Conservation (phyloP, 2,329 filamentous ascomycete genomes). For the Penicillium hesseltinei region DNA sequence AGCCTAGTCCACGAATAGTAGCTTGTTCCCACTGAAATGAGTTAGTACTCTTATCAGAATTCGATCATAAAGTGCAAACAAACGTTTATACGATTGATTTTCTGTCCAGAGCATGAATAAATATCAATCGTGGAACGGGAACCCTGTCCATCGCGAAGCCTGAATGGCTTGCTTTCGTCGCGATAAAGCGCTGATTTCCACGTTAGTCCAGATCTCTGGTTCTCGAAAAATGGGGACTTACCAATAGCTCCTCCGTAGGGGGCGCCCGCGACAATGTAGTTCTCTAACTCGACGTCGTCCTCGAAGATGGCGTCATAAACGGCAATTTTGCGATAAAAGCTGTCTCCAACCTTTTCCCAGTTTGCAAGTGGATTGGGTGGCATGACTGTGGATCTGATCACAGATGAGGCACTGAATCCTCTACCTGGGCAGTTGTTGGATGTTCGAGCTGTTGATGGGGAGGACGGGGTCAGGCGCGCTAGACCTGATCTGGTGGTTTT, state of each 20-base stretch:
- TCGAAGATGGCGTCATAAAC: conserved; percentile 93
- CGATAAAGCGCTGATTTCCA: conserved; percentile 67
- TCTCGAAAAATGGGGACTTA: conserved; percentile 47
- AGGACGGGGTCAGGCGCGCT: conserved; percentile 12
- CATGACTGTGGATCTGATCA: conserved; percentile 32
- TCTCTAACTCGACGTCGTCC: conserved; percentile 88
- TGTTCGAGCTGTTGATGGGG: conserved; percentile 16
- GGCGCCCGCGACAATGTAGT: conserved; percentile 86
- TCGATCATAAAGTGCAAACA: conserved; percentile 13
- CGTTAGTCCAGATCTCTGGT: background rate
- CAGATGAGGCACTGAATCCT: conserved; percentile 6
- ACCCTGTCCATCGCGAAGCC: conserved; percentile 69
- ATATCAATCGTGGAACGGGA: conserved; percentile 86
- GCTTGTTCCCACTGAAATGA: conserved; percentile 77
- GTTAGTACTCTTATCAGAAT: conserved; percentile 7
- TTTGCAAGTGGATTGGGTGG: conserved; percentile 70
- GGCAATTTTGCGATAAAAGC: conserved; percentile 92
- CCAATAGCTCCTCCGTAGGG: conserved; percentile 92
- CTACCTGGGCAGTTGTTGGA: background rate
- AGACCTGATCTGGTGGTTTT: conserved; percentile 5
- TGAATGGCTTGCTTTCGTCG: conserved; percentile 79
- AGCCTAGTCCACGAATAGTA: conserved; percentile 81
- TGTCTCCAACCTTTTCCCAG: conserved; percentile 91
- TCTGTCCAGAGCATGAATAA: conserved; percentile 88
- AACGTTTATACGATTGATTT: conserved; percentile 73